Evolutionary conservation across 441 rosid species (phyloP).

Genomic region (Capsella rubella): DNA sequence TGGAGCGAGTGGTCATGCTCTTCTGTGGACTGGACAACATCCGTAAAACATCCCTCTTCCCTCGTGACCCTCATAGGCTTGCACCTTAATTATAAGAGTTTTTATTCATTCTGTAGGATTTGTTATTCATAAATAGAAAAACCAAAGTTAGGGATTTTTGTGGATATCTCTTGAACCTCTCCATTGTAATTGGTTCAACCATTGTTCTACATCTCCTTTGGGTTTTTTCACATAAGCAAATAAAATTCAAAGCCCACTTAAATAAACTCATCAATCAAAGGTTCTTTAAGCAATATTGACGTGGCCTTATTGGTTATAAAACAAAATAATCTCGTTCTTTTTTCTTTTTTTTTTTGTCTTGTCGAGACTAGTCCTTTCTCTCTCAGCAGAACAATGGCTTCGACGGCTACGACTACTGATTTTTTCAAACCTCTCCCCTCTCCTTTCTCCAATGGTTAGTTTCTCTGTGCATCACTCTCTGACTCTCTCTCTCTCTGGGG

Average conservation of each 20-base stretch:
- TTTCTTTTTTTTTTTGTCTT: neutral
- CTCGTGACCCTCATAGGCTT: slow-evolving; percentile 79
- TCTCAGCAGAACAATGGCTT: slow-evolving; percentile 48
- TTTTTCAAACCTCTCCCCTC: slow-evolving; percentile 47
- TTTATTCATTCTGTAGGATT: too few species aligned
- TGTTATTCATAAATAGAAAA: too few species aligned
- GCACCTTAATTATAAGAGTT: slow-evolving; percentile 52
- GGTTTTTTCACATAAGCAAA: neutral
- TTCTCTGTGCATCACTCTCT: neutral
- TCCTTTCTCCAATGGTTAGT: slow-evolving; percentile 51
- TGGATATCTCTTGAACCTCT: too few species aligned
- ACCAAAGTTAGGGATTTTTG: too few species aligned
- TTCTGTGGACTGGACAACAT: slow-evolving; percentile 83
- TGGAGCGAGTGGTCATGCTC: slow-evolving; percentile 88
- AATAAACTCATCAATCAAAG: neutral
- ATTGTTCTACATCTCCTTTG: too few species aligned
- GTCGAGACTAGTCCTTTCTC: neutral
- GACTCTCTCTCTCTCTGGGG: neutral
- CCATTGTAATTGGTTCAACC: too few species aligned
- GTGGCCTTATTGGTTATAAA: neutral
- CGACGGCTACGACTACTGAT: slow-evolving; percentile 56
- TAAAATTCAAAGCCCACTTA: neutral
- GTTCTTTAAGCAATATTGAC: neutral
- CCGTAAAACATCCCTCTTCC: slow-evolving; percentile 83
- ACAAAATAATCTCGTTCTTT: neutral